Evolutionary conservation across 306 rosid genomes (phyloP).

Genomic region (Glycyrrhiza uralensis): DNA sequence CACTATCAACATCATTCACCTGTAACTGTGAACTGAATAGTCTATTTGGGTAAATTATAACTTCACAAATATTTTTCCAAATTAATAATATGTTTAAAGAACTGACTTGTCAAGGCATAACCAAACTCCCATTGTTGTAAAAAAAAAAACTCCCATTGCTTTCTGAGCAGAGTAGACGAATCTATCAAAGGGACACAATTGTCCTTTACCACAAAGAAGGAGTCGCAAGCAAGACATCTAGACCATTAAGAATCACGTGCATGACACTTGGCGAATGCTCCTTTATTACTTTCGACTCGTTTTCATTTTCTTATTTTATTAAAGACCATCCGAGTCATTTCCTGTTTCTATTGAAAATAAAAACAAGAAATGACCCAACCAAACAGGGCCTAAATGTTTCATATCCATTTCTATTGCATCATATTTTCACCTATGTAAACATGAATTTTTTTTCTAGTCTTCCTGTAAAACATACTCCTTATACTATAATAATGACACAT

Average conservation of each 20-base stretch:
- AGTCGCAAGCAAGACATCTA: background rate
- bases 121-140: background rate
- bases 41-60: background rate
- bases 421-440: too few species aligned
- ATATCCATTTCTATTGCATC: too few species aligned
- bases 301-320: too few species aligned
- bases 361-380: too few species aligned
- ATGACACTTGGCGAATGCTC: background rate
- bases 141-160: background rate
- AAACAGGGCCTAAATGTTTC: too few species aligned
- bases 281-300: background rate
- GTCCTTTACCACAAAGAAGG: conserved; percentile 4
- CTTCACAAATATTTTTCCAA: background rate
- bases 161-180: background rate
- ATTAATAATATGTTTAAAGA: background rate
- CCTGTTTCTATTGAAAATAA: too few species aligned
- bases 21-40: background rate
- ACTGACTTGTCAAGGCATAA: background rate
- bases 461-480: too few species aligned
- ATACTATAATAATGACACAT: too few species aligned
- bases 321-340: too few species aligned
- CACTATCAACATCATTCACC: background rate
- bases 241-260: background rate
- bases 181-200: background rate
- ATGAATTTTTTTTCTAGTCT: too few species aligned